A percentile compares a stretch with the other conserved stretches of the same genome.
Conservation (phyloP, 495 filamentous ascomycete species). For the Hypomontagnella monticulosa region DNA sequence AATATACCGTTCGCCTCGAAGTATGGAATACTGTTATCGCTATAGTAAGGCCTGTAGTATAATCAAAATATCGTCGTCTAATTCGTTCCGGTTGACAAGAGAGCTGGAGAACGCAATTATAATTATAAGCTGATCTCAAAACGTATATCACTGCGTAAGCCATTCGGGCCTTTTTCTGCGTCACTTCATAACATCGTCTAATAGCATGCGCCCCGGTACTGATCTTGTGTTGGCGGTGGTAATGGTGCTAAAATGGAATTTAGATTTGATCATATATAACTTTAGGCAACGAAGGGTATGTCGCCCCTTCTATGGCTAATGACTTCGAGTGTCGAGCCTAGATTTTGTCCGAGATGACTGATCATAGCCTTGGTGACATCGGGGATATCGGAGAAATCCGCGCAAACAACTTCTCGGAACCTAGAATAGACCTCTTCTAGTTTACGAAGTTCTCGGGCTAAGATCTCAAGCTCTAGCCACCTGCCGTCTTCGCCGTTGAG, state of each 20-base stretch:
- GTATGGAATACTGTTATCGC: constrained; percentile 25
- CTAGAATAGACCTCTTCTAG: constrained; percentile 54
- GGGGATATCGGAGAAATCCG: constrained; percentile 52
- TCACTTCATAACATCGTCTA: constrained; percentile 33
- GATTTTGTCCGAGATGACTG: constrained; percentile 53
- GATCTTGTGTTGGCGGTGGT: background rate
- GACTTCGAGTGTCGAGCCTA: constrained; percentile 49
- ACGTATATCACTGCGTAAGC: constrained; percentile 28
- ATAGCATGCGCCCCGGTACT: constrained; percentile 10
- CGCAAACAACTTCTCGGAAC: constrained; percentile 53
- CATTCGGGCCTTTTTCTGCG: constrained; percentile 23
- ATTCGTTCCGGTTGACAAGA: background rate
- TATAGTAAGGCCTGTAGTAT: constrained; percentile 9
- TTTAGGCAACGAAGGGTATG: constrained; percentile 36
- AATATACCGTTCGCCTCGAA: constrained; percentile 22
- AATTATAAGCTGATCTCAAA: constrained; percentile 26
- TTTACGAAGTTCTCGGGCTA: constrained; percentile 58
- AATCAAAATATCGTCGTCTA: background rate
- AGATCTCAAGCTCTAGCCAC: constrained; percentile 57
- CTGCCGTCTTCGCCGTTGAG: constrained; percentile 56
- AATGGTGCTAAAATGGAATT: constrained; percentile 14
- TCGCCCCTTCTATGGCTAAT: constrained; percentile 51
- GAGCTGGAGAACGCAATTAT: constrained; percentile 11
- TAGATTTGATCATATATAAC: constrained; percentile 8
- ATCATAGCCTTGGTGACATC: constrained; percentile 55